phyloP scores from a whole-genome alignment of 371 early-diverging fungal species.

The Nematocida major region DNA sequence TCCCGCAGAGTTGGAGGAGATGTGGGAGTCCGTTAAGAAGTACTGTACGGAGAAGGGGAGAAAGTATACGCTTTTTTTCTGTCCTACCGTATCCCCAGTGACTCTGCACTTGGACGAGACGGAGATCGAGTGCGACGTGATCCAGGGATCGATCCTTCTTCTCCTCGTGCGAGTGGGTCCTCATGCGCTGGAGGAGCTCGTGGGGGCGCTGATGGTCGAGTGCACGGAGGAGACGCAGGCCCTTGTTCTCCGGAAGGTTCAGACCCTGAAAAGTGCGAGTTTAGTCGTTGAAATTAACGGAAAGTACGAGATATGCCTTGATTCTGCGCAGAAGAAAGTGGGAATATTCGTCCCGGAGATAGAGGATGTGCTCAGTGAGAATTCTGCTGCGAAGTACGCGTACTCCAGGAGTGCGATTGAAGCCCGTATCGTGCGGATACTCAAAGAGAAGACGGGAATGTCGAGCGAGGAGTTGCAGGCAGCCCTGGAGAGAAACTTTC shows the following conservation, averaged over 20 bases:
- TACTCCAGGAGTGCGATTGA: slow-evolving; percentile 22
- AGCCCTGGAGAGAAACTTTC: background rate
- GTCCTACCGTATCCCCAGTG: slow-evolving; percentile 31
- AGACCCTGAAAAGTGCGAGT: background rate
- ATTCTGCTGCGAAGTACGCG: background rate
- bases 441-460: slow-evolving; percentile 7
- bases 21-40: slow-evolving; percentile 9
- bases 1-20: slow-evolving; percentile 30
- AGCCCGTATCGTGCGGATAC: slow-evolving; percentile 23
- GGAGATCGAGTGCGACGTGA: slow-evolving; percentile 17
- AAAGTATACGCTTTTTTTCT: slow-evolving; percentile 13
- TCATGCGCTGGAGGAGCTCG: background rate
- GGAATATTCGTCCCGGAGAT: slow-evolving; percentile 18
- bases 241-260: background rate
- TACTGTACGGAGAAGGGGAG: slow-evolving; percentile 41
- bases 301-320: background rate
- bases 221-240: background rate
- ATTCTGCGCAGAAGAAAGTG: background rate
- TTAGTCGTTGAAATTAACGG: background rate
- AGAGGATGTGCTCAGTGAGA: background rate
- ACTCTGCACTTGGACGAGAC: slow-evolving; percentile 4
- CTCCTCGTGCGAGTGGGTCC: slow-evolving; percentile 13
- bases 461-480: background rate
- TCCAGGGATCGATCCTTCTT: slow-evolving; percentile 34
- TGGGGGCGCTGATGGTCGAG: background rate